phyloP scores from a whole-genome alignment of 352 stramenopile genomes.

The Discostella stelligera region DNA sequence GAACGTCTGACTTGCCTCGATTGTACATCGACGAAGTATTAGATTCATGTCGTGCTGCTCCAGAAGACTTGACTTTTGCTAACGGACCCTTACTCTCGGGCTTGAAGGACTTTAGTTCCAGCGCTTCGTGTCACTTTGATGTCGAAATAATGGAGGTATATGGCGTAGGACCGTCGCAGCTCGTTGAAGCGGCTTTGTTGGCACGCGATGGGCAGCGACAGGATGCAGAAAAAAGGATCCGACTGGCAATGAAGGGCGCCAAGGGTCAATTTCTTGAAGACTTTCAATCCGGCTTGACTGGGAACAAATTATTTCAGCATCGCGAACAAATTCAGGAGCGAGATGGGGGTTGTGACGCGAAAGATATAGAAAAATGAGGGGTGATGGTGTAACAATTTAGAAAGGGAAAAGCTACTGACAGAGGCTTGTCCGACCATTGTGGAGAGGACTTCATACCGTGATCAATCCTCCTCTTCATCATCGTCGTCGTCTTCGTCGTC shows the following conservation, averaged over 20 bases:
- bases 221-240: conserved; percentile 60
- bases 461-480: not conserved
- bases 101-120: conserved; percentile 24
- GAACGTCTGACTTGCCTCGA: conserved; percentile 59
- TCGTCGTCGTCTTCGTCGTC: conserved; percentile 40
- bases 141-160: conserved; percentile 77
- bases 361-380: conserved; percentile 10
- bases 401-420: not conserved
- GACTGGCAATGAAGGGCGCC: conserved; percentile 70
- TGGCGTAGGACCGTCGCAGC: conserved; percentile 67
- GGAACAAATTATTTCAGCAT: conserved; percentile 78
- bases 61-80: conserved; percentile 69
- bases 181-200: conserved; percentile 59
- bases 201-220: conserved; percentile 51
- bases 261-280: conserved; percentile 81
- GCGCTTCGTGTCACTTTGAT: conserved; percentile 51
- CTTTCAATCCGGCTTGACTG: conserved; percentile 72
- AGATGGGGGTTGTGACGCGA: conserved; percentile 48
- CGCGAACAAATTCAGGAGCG: conserved; percentile 63
- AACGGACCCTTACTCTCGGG: conserved; percentile 59
- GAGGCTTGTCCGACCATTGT: no score
- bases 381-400: not conserved
- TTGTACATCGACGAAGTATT: conserved; percentile 77
- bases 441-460: not conserved
- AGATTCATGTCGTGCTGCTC: conserved; percentile 59